Percentiles rank a stretch among this genome's conserved stretches.
phyloP scores from a whole-genome alignment of 805 yeast genomes.

The Candida orba region DNA sequence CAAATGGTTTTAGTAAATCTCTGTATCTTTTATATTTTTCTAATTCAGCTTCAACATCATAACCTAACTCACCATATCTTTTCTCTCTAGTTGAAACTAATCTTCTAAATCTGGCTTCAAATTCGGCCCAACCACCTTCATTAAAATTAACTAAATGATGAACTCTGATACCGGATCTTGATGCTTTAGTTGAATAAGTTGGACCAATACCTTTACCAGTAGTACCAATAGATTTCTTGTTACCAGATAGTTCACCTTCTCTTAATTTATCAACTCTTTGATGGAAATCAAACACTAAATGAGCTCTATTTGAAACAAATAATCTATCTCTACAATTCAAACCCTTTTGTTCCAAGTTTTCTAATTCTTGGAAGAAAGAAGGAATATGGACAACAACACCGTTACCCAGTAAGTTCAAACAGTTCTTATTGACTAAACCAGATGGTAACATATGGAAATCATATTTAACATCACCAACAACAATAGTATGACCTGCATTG shows the following conservation, averaged over 20 bases:
- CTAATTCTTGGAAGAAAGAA: conserved; percentile 82
- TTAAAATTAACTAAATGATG: conserved; percentile 90
- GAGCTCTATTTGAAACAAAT: conserved; percentile 89
- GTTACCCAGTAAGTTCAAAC: conserved; percentile 84
- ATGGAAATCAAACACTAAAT: conserved; percentile 95
- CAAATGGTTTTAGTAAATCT: conserved; percentile 77
- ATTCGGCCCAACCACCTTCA: conserved; percentile 90
- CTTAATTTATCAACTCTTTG: conserved; percentile 94
- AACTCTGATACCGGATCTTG: conserved; percentile 93
- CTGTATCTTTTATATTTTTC: conserved; percentile 68
- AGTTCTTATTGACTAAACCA: conserved; percentile 91
- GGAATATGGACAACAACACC: conserved; percentile 97
- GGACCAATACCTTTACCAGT: conserved; percentile 99
- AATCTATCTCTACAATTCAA: conserved; percentile 55
- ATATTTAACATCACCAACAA: conserved; percentile 78
- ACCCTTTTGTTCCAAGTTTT: conserved; percentile 76
- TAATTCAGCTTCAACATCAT: conserved; percentile 76
- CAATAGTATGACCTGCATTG: conserved; percentile 98
- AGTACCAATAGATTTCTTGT: conserved; percentile 87
- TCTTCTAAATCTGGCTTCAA: conserved; percentile 69
- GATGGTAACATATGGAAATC: conserved; percentile 99
- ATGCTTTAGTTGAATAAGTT: conserved; percentile 92
- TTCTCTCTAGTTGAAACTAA: conserved; percentile 73
- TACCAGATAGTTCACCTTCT: conserved; percentile 71
- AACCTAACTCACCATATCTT: conserved; percentile 91